Conservation (phyloP, 2,329 filamentous ascomycete species). For the Colletotrichum orbiculare region DNA sequence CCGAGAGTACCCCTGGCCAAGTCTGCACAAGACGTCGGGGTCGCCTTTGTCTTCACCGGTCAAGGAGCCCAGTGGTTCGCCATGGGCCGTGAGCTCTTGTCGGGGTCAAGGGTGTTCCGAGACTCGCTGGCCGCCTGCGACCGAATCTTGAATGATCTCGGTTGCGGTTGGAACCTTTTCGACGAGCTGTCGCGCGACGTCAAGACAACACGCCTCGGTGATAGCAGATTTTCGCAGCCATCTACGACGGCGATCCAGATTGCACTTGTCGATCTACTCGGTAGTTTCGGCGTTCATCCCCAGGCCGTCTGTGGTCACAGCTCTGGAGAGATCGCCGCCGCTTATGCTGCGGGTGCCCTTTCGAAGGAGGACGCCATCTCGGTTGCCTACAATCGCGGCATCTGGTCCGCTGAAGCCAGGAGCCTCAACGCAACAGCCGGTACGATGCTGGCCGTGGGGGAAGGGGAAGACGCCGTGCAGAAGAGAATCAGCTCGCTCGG, state of each 20-base stretch:
- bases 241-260: conserved; percentile 46
- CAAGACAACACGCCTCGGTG: conserved; percentile 34
- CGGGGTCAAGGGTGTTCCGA: conserved; percentile 51
- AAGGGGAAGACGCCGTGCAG: conserved; percentile 52
- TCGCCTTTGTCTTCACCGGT: conserved; percentile 40
- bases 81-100: conserved; percentile 42
- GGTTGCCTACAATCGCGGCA: conserved; percentile 39
- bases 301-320: conserved; percentile 57
- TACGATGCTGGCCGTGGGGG: conserved; percentile 67
- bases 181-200: conserved; percentile 37
- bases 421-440: conserved; percentile 47
- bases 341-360: conserved; percentile 56
- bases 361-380: conserved; percentile 55
- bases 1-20: too few species aligned
- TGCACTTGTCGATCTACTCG: conserved; percentile 42
- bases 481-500: not conserved
- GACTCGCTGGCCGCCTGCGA: conserved; percentile 1
- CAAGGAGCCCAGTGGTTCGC: conserved; percentile 42
- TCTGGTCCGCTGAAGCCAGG: conserved; percentile 37
- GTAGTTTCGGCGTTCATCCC: conserved; percentile 46
- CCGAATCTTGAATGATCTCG: conserved; percentile 37
- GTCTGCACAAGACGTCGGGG: too few species aligned
- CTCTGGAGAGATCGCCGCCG: conserved; percentile 62
- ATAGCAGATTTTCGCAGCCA: conserved; percentile 45
- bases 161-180: conserved; percentile 38